Evolutionary conservation across 805 yeast genomes (phyloP), one percentile per base, ranked within the genome.

Genomic region (Nakazawaea anatomiae): DNA sequence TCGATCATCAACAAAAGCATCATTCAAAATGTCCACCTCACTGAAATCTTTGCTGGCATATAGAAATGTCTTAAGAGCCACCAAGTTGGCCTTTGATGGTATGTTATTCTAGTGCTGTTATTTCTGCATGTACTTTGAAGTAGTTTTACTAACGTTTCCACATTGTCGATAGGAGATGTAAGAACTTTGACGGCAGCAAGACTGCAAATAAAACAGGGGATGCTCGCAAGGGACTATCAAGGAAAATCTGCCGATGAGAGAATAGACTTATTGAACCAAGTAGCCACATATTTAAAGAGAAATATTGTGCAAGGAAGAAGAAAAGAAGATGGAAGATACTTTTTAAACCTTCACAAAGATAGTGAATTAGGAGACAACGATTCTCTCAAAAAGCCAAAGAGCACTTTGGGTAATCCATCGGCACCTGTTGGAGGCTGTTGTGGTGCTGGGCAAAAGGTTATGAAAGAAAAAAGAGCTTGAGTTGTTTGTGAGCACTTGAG

Each of bases 351-450:
- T 57, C 97, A 89, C 62, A 68, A 79, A 46, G 80, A 85, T 45
- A 87, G 95, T 0, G 98, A 92, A 67, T 71, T 92, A 48, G 98
- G 97, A 18, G 96, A 90, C 62, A 92, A 92, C 64, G 96, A 90
- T 36, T 75, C 82, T 44, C 76, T 88, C 57, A 87, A 85, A 64
- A 77, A 71, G 55, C 68, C 73, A 42, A 74, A 71, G 52, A 56
- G 55, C 18, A 53, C 57, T 11, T 54, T 52, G n/a, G 63, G 60
- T n/a, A 47, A 43, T 39, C 56, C 56, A n/a, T 59, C 57, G 28
- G 60, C 54, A 28, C 53, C 57, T 40, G 75, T 77, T 27, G 80
- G 78, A 41, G 82, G 84, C 51, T 81, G 87, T 60, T 77, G 82
- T 54, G 79, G 80, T 47, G 81, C 81, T 43, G 74, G 77, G 49